These are phyloP conservation scores for Penicillium daleae DNA, from an alignment of 495 filamentous ascomycete genomes.

Conservation along the genomic window DNA sequence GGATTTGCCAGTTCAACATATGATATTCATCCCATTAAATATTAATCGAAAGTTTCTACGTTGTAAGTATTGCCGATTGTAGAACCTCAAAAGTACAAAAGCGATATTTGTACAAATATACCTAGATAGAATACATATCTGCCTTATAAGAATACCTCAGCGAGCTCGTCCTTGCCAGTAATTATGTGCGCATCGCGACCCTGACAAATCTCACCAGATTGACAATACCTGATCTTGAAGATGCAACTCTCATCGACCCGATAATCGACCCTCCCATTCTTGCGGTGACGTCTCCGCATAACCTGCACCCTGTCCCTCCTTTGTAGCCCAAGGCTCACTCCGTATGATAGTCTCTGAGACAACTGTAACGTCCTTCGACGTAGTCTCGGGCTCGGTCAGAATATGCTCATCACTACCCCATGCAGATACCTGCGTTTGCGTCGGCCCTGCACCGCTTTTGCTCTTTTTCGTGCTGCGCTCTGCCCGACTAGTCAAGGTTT, in stretches of 20 bases:
- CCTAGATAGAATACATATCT: not conserved
- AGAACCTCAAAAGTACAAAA: too few relatives aligned
- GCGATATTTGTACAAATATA: too few relatives aligned
- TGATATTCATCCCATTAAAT: too few relatives aligned
- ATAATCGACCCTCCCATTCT: constrained; percentile 17
- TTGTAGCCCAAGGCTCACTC: constrained; percentile 27
- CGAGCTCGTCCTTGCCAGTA: not conserved
- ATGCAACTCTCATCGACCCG: not conserved
- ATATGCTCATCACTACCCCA: constrained; percentile 41
- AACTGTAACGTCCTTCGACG: constrained; percentile 34
- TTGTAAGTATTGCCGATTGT: too few relatives aligned
- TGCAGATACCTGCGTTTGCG: constrained; percentile 23
- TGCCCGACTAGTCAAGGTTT: constrained; percentile 18
- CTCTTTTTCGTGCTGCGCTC: constrained; percentile 20
- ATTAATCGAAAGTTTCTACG: too few relatives aligned
- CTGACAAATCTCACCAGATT: too few relatives aligned
- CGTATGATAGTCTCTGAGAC: constrained; percentile 38
- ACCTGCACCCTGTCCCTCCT: not conserved
- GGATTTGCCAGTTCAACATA: too few relatives aligned
- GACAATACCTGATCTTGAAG: not conserved
- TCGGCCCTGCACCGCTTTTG: constrained; percentile 19
- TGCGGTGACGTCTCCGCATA: constrained; percentile 19
- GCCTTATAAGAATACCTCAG: not conserved
- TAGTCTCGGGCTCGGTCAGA: constrained; percentile 15
- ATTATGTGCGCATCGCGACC: not conserved